Percentiles rank a stretch among this genome's conserved stretches.
Conservation (phyloP, 225 moss, liverwort and hornwort genomes). For the Bryoerythrophyllum caledonicum region DNA sequence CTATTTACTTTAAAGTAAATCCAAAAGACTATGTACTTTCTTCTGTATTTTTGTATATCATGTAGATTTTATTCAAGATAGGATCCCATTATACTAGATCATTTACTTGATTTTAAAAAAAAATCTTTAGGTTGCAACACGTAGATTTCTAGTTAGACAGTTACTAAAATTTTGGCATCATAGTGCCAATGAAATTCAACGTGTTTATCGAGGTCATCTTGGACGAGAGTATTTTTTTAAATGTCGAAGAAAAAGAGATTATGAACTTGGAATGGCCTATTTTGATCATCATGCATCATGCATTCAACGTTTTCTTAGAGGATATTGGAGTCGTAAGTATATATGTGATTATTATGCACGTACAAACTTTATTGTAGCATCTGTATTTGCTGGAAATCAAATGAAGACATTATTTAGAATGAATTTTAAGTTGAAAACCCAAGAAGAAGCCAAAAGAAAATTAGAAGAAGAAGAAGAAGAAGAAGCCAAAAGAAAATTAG, state of each 20-base stretch:
- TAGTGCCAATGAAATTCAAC: conserved; percentile 42
- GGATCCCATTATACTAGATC: too few relatives aligned
- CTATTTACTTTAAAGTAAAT: background rate
- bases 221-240: conserved; percentile 41
- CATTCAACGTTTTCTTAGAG: conserved; percentile 39
- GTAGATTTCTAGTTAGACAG: conserved; percentile 24
- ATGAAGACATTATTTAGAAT: conserved; percentile 28
- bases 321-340: conserved; percentile 51
- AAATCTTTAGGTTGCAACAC: conserved; percentile 25
- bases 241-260: conserved; percentile 18
- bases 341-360: conserved; percentile 39
- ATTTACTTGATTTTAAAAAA: background rate
- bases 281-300: conserved; percentile 37
- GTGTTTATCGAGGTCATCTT: conserved; percentile 46
- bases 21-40: too few relatives aligned
- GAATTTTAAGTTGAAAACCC: conserved; percentile 38
- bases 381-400: conserved; percentile 27
- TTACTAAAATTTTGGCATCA: conserved; percentile 40
- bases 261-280: conserved; percentile 37
- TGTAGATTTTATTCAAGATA: too few relatives aligned
- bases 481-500: conserved; percentile 40
- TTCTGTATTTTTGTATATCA: too few relatives aligned
- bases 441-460: conserved; percentile 48
- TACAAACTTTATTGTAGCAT: conserved; percentile 29
- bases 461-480: conserved; percentile 43